Evolutionary conservation across 2,329 filamentous ascomycete genomes (phyloP).

Genomic region (Aspergillus glaucus): DNA sequence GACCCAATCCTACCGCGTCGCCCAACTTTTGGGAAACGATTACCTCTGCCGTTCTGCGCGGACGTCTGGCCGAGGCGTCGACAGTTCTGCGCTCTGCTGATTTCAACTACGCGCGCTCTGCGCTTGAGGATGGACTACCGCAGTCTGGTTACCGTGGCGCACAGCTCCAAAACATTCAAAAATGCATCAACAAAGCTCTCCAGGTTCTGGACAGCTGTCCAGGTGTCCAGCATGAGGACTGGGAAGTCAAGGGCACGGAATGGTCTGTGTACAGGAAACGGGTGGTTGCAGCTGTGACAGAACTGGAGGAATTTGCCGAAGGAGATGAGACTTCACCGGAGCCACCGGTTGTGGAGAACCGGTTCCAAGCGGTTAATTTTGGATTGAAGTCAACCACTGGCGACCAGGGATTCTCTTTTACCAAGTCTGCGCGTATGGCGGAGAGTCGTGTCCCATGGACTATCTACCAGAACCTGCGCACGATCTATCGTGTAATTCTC

Average conservation of each 20-base stretch:
- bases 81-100: constrained; percentile 66
- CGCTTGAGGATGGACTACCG: constrained; percentile 56
- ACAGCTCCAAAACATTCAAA: constrained; percentile 71
- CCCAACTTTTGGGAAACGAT: constrained; percentile 78
- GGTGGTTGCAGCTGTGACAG: constrained; percentile 60
- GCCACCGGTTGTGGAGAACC: constrained; percentile 33
- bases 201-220: constrained; percentile 69
- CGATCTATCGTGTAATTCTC: constrained; percentile 72
- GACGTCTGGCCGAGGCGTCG: constrained; percentile 62
- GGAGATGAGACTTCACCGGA: constrained; percentile 51
- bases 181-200: constrained; percentile 62
- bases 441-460: constrained; percentile 85
- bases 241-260: constrained; percentile 74
- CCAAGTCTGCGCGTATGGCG: constrained; percentile 63
- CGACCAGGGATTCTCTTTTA: constrained; percentile 54
- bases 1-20: constrained; percentile 70
- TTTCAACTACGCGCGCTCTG: constrained; percentile 67
- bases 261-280: constrained; percentile 80
- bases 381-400: constrained; percentile 34
- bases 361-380: constrained; percentile 45
- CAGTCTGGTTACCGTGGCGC: constrained; percentile 65
- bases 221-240: constrained; percentile 56
- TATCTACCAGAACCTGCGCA: constrained; percentile 77
- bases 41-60: constrained; percentile 67
- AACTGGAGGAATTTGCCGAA: constrained; percentile 73